Evolutionary conservation across 176 grass and related monocot genomes (phyloP).

Genomic region (Raddia guianensis): DNA sequence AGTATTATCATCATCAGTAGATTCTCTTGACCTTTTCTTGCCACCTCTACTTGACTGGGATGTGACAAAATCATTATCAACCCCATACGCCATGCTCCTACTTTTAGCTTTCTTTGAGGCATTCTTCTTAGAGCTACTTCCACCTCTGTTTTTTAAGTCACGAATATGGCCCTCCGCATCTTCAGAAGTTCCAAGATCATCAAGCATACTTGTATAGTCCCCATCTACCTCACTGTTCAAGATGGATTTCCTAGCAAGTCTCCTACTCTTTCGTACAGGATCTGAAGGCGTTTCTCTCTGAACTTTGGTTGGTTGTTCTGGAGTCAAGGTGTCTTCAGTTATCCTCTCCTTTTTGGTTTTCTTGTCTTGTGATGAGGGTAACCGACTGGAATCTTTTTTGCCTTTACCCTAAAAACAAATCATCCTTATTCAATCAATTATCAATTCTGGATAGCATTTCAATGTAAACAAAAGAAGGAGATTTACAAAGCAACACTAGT

Average conservation of each 20-base stretch:
- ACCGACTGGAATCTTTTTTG: constrained; percentile 41
- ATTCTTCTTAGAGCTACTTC: constrained; percentile 52
- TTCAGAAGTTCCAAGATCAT: constrained; percentile 43
- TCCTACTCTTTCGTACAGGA: constrained; percentile 77
- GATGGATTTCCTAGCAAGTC: constrained; percentile 59
- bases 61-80: constrained; percentile 49
- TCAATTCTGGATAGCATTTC: constrained; percentile 1
- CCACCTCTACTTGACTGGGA: constrained; percentile 44
- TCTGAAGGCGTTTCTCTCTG: constrained; percentile 47
- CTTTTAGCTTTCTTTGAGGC: constrained; percentile 46
- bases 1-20: constrained; percentile 51
- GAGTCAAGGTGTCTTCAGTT: constrained; percentile 40
- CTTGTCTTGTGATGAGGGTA: constrained; percentile 45
- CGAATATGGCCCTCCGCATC: constrained; percentile 11
- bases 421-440: constrained; percentile 30
- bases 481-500: neutral
- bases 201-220: constrained; percentile 45
- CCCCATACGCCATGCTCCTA: constrained; percentile 35
- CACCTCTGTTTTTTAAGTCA: constrained; percentile 43
- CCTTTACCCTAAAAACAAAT: constrained; percentile 46
- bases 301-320: constrained; percentile 43
- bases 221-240: constrained; percentile 57
- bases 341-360: constrained; percentile 42
- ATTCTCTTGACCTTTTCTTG: constrained; percentile 56
- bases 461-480: neutral